Base-by-base conservation (phyloP, 2,329 filamentous ascomycete species). In the Botrytis deweyae region DNA sequence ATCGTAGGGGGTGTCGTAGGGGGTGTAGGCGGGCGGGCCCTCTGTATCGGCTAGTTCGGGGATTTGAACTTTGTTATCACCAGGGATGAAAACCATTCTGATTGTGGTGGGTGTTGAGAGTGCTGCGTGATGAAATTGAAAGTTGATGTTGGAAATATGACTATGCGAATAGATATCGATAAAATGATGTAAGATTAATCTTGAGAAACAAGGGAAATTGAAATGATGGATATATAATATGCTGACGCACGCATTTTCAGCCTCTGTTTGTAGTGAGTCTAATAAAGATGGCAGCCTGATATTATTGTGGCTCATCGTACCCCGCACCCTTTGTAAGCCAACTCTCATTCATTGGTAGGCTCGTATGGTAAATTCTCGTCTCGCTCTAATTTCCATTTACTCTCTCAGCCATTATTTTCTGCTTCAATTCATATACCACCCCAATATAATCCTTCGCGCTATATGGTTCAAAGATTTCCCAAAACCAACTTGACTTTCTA, bases 401-500 rank as follows among this genome's bases (percentile, higher is more conserved):
- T 20, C 20, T 18, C 36, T 33, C 49, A 0, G 10, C 18, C 52
- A 22, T 46, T 4, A 59, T 40, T 52, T 68, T 72, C 52, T 62
- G 33, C 64, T 42, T 72, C 83, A 84, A 86, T 77, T 87, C 85
- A 9, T 80, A 80, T 8, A 85, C 80, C 73, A 87, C 75, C 0
- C 83, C 84, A 58, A 74, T 77, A 77, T 86, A 87, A 78, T 87
- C 85, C 44, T 80, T 80, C 36, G 84, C 82, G 22, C 82, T 81
- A 81, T 87, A 87, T 18, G 84, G 82, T 73, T 81, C 77, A 75
- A 84, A 84, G 38, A 85, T 80, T 66, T 86, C 84, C 55, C 72
- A 78, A 68, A 59, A 69, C 68, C 68, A 70, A 0, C 87, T 85
- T 18, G 76, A 75, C 83, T 91, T 92, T 49, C 89, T 83, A 76